Conservation (phyloP, 768 basidiomycete species). For the Paxillus involutus region DNA sequence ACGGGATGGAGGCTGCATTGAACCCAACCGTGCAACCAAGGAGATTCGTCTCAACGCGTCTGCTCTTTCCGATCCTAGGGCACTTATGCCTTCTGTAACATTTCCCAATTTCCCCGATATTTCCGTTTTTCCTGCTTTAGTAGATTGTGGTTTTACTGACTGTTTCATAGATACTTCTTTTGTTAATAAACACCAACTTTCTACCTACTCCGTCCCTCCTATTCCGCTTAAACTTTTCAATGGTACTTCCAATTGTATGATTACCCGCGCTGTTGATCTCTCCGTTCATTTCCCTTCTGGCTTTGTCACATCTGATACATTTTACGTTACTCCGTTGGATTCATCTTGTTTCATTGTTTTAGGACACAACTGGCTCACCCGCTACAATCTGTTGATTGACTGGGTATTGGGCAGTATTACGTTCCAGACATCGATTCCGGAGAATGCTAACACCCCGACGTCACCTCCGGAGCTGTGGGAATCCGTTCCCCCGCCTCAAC, state of each 20-base stretch:
- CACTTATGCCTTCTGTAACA: not conserved
- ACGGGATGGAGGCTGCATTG: not conserved
- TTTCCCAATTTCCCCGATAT: not conserved
- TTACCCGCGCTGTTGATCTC: not conserved
- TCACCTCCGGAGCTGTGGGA: not conserved
- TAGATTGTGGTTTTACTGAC: not conserved
- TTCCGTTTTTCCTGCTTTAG: not conserved
- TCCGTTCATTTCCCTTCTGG: no score
- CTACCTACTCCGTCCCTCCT: not conserved
- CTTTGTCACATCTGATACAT: no score
- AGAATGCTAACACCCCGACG: no score
- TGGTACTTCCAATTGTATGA: not conserved
- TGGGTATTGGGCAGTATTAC: no score
- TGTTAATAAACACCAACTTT: not conserved
- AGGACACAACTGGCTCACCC: no score
- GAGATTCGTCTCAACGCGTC: conserved; percentile 4
- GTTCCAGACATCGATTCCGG: no score
- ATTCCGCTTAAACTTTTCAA: not conserved
- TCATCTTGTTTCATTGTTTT: no score
- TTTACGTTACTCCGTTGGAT: no score
- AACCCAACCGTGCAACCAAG: not conserved
- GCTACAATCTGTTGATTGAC: no score
- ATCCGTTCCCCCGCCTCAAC: no score
- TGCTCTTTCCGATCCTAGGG: not conserved
- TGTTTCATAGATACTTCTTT: not conserved